Base-by-base conservation (phyloP, 148 eudicot genomes). In the Cornus controversa region DNA sequence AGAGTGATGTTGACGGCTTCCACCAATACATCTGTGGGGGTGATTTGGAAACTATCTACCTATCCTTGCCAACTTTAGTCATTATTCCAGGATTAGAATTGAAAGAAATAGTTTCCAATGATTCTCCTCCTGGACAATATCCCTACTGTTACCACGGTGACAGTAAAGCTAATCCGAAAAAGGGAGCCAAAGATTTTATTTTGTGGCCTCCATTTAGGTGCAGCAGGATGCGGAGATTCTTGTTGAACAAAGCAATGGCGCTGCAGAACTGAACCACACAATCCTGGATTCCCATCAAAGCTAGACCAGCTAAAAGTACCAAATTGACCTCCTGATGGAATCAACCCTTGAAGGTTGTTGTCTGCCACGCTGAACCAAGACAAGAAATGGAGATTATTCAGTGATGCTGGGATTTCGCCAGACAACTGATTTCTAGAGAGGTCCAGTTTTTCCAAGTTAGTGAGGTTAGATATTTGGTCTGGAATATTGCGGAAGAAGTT, bases 311-410 rank as follows among this genome's bases (percentile, higher is more conserved):
- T 66, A 67, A 90, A 90, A 23, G 89, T 86, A 37, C 83, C 87
- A 70, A 90, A 85, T 50, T 86, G 92, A 73, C 91, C 91, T 64
- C 93, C 93, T 14, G 80, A 57, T 60, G 97, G 93, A 73, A 92
- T 82, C 14, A 75, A 47, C 64, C 97, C 97, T 70, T 83, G 36
- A 10, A 92, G 90, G 80, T 87, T 60, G 77, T 90, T 92, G 85
- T 84, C 22, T 23, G 97, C 86, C 9, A 92, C 89, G 63, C 83
- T 86, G 74, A 92, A 92, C 4, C 27, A 70, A 0, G 92, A 82
- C 71, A 92, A 74, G 80, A 90, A 90, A 75, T 77, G 67, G n/a
- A 92, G 89, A 75, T 76, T 78, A 42, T 2, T 54, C 1, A 85
- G 69, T 18, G 87, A 76, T 14, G 71, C 23, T 15, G 87, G 87